Evolutionary conservation across 352 stramenopile species (phyloP).

Genomic region (Phytophthora tubulina): DNA sequence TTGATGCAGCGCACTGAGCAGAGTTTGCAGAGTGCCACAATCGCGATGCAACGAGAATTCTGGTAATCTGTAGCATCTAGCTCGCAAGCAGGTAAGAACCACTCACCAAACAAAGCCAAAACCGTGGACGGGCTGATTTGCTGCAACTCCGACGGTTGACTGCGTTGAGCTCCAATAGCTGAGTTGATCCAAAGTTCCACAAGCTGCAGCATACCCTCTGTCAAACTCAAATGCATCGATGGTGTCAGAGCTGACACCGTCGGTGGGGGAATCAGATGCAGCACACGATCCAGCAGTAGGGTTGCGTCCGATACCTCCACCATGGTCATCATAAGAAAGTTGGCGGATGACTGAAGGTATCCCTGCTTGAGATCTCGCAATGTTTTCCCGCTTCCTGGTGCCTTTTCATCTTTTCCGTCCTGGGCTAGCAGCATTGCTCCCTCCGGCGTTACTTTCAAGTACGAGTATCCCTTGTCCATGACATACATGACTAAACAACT

Average conservation of each 20-base stretch:
- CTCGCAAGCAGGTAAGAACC: constrained; percentile 89
- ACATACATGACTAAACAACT: constrained; percentile 86
- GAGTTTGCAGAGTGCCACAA: constrained; percentile 83
- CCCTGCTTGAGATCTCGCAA: constrained; percentile 71
- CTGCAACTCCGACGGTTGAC: constrained; percentile 61
- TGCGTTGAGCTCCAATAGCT: constrained; percentile 72
- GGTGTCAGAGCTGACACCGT: constrained; percentile 75
- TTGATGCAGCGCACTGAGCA: constrained; percentile 78
- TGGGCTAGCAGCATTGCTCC: constrained; percentile 65
- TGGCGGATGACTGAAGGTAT: constrained; percentile 77
- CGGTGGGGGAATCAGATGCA: constrained; percentile 80
- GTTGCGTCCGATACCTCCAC: constrained; percentile 70
- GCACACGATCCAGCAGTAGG: constrained; percentile 78
- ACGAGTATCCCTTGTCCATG: constrained; percentile 79
- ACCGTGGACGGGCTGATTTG: constrained; percentile 86
- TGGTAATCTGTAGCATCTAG: constrained; percentile 73
- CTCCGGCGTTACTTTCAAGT: constrained; percentile 72
- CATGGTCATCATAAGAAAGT: constrained; percentile 76
- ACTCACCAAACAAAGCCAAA: constrained; percentile 87
- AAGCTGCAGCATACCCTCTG: constrained; percentile 79
- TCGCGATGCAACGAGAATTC: constrained; percentile 79
- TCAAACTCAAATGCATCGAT: constrained; percentile 74
- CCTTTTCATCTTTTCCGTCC: constrained; percentile 47
- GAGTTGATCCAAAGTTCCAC: constrained; percentile 85
- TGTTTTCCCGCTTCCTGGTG: constrained; percentile 40